phyloP scores from a whole-genome alignment of 495 filamentous ascomycete genomes.

The Penicillium cosmopolitanum region DNA sequence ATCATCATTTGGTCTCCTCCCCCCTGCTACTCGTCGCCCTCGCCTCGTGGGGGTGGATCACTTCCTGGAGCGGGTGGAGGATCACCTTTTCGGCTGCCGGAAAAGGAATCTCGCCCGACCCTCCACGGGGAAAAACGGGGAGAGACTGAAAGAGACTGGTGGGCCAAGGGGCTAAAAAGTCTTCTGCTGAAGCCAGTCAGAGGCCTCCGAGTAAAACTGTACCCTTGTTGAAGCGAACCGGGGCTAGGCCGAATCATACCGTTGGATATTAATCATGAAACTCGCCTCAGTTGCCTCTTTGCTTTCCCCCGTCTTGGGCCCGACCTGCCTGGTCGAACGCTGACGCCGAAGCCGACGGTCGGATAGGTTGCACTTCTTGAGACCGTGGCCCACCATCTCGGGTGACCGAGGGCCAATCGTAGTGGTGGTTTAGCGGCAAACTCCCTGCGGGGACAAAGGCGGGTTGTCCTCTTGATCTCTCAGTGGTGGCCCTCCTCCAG shows the following conservation, averaged over 20 bases:
- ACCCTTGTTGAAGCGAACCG: slow-evolving; percentile 3
- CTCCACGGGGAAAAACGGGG: slow-evolving; percentile 28
- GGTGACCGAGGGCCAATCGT: slow-evolving; percentile 4
- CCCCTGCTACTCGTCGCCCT: background rate
- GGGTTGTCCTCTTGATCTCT: background rate
- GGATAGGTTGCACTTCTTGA: slow-evolving; percentile 1
- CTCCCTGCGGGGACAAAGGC: slow-evolving; percentile 7
- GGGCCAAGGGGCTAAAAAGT: slow-evolving; percentile 21
- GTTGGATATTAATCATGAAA: slow-evolving; percentile 8
- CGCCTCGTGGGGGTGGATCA: slow-evolving; percentile 16
- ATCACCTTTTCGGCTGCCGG: slow-evolving; percentile 16
- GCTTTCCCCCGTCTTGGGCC: slow-evolving; percentile 2
- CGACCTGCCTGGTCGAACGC: background rate
- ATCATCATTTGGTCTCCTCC: background rate
- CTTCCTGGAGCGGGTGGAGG: slow-evolving; percentile 12
- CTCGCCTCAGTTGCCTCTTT: slow-evolving; percentile 23
- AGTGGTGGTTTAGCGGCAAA: background rate
- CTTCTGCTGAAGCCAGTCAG: background rate
- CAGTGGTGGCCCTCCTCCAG: background rate
- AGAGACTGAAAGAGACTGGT: slow-evolving; percentile 12
- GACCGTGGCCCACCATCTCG: background rate
- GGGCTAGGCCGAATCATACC: slow-evolving; percentile 8
- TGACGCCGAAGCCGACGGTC: slow-evolving; percentile 12
- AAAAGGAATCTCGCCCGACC: slow-evolving; percentile 16
- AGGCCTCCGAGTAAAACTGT: background rate